Evolutionary conservation across 371 early-diverging fungal genomes (phyloP).

Genomic region (Dichotomocladium elegans): DNA sequence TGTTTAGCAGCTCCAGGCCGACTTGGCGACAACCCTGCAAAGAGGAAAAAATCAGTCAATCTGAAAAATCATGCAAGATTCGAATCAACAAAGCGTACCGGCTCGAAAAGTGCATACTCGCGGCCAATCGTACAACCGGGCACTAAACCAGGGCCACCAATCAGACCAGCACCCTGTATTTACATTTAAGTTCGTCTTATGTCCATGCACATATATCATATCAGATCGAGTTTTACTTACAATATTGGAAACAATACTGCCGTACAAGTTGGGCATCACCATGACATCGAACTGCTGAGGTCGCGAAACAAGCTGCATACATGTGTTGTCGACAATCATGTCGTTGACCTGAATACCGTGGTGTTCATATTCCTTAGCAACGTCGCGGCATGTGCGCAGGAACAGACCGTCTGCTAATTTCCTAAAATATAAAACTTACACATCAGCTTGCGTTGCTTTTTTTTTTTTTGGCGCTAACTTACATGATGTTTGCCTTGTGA

Average conservation of each 20-base stretch:
- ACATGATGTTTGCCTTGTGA: conserved; percentile 99
- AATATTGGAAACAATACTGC: conserved; percentile 94
- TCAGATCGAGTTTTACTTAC: conserved; percentile 6
- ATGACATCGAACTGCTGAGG: conserved; percentile 98
- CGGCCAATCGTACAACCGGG: conserved; percentile 96
- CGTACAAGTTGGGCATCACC: conserved; percentile 97
- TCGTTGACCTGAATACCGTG: conserved; percentile 88
- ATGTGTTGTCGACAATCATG: conserved; percentile 95
- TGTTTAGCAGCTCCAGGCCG: conserved; percentile 86
- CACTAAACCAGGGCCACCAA: conserved; percentile 92
- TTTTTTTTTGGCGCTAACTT: no score
- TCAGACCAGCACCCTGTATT: conserved; percentile 91
- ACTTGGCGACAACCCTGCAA: conserved; percentile 94
- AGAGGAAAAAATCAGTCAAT: no score
- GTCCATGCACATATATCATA: background rate
- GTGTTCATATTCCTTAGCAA: conserved; percentile 87
- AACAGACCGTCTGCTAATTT: conserved; percentile 97
- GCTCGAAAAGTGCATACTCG: conserved; percentile 95
- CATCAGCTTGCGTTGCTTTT: no score
- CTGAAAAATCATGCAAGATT: no score
- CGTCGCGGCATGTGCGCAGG: conserved; percentile 89
- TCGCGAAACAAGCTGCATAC: conserved; percentile 97
- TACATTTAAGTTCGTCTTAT: no score
- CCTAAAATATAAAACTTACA: conserved; percentile 30
- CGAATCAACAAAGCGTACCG: conserved; percentile 47